A percentile compares a stretch with the other conserved stretches of the same genome.
Conservation (phyloP, 306 rosid species). For the Cucurbita moschata region DNA sequence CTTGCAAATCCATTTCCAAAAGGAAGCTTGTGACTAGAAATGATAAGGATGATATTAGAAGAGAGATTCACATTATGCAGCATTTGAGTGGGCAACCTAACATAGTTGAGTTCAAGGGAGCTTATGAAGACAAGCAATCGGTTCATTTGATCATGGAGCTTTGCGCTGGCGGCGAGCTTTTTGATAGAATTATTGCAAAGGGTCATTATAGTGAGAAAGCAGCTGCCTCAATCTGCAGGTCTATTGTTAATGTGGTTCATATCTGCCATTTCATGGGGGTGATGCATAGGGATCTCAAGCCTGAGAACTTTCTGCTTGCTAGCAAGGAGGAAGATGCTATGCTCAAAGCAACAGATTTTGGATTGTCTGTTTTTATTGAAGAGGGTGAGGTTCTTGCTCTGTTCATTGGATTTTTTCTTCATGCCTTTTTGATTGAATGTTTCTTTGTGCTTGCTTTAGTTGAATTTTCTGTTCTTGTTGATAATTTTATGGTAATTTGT, state of each 20-base stretch:
- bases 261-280: slow-evolving; percentile 89
- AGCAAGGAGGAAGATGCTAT: slow-evolving; percentile 54
- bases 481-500: background rate
- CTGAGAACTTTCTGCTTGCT: slow-evolving; percentile 82
- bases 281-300: slow-evolving; percentile 87
- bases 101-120: slow-evolving; percentile 77
- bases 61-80: slow-evolving; percentile 91
- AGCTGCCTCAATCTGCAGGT: slow-evolving; percentile 66
- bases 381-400: slow-evolving; percentile 36
- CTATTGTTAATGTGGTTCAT: slow-evolving; percentile 71
- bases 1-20: slow-evolving; percentile 82
- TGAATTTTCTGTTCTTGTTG: background rate
- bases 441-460: background rate
- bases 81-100: slow-evolving; percentile 86
- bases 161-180: slow-evolving; percentile 86
- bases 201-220: slow-evolving; percentile 76
- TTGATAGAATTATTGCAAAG: slow-evolving; percentile 76
- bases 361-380: slow-evolving; percentile 78
- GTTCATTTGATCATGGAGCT: slow-evolving; percentile 84
- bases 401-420: background rate
- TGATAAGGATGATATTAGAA: slow-evolving; percentile 64
- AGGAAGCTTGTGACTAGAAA: slow-evolving; percentile 51
- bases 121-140: slow-evolving; percentile 63
- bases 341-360: slow-evolving; percentile 83
- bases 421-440: background rate